Conservation (phyloP, 163 green algal genomes). For the Chlamydomonas reinhardtii region DNA sequence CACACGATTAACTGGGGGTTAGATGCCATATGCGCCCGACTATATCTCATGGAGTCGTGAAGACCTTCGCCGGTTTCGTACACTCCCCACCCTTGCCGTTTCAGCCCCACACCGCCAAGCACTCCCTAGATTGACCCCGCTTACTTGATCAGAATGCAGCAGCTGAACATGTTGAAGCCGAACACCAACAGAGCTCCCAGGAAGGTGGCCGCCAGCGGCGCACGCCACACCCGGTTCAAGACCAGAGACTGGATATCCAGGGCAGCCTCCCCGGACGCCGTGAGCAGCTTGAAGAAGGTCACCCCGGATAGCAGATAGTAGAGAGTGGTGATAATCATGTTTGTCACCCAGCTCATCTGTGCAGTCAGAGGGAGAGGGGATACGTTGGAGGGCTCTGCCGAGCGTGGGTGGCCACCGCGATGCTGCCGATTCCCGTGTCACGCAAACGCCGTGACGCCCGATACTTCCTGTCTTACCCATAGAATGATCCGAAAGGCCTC, state of each 20-base stretch:
- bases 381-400: too few species aligned
- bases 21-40: too few species aligned
- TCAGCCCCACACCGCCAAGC: too few species aligned
- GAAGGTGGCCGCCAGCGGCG: constrained; percentile 39
- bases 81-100: too few species aligned
- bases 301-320: constrained; percentile 35
- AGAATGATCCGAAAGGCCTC: constrained; percentile 40
- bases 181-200: constrained; percentile 50
- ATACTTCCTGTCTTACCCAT: not conserved
- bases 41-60: too few species aligned
- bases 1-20: not conserved
- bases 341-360: constrained; percentile 41
- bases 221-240: constrained; percentile 42
- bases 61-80: too few species aligned
- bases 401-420: too few species aligned
- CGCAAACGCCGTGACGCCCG: too few species aligned
- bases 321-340: constrained; percentile 46
- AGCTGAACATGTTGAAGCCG: constrained; percentile 61
- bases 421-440: too few species aligned
- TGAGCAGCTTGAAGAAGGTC: constrained; percentile 41
- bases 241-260: not conserved
- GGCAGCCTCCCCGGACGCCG: not conserved
- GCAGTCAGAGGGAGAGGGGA: too few species aligned
- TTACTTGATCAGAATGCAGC: constrained; percentile 59
- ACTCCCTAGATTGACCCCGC: not conserved